Base-by-base conservation (phyloP, 2,329 filamentous ascomycete species). In the Davidsoniella eucalypti region DNA sequence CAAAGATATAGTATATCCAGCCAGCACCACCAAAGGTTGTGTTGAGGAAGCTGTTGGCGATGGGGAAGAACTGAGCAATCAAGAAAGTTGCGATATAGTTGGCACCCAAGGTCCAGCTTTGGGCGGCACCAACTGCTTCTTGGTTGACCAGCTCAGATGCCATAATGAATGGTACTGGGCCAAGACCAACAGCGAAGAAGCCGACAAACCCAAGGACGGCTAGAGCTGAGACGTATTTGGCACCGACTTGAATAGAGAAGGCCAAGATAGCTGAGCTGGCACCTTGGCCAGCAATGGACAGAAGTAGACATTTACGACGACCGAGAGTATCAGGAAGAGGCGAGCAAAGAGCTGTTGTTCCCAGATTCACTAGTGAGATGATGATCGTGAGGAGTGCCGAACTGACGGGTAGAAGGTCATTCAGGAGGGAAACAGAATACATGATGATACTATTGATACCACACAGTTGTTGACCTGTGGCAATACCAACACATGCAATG, bases 391-490 rank as follows among this genome's bases (percentile, higher is more conserved):
- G 73, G 1, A 93, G 67, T 0, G 83, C 82, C 0, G 88, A 90
- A 54, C 80, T 87, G 44, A 87, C 77, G 3, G 86, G 83, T 0
- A 98, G 75, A 1, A 96, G 74, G 55, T 80, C 79, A 29, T 83
- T 78, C 12, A 98, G 75, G 1, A 98, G 78, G 0, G 85, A 87
- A 5, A 96, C 92, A 2, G 88, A 94, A 65, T 98, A 98, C 88
- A 98, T 95, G 65, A 96, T 84, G 60, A 96, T 90, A 52, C 84
- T 90, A 73, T 98, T 96, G 67, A 96, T 90, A 44, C 87, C 90
- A 52, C 84, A 90, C 37, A 95, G 72, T 63, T 98, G 92, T 63
- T 96, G 92, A 1, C 85, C 82, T 52, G 88, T 73, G 88, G 96
- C 95, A 57, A 94, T 81, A 1, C 86, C 87, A 10, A 94, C 75